phyloP scores from a whole-genome alignment of 2,329 filamentous ascomycete species.

The Stromatinia cepivora region DNA sequence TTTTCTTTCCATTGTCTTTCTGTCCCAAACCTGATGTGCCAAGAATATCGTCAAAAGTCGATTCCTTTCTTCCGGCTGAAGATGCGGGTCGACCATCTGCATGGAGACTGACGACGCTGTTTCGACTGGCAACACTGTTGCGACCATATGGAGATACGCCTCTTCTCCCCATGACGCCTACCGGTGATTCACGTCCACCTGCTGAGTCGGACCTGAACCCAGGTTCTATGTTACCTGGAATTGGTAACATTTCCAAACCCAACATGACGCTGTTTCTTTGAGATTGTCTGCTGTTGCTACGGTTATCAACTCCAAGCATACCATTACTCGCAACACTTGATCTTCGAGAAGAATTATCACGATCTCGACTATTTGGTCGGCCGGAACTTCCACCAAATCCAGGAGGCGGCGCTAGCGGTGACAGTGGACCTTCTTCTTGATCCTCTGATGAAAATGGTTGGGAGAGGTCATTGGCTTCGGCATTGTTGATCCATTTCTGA shows the following conservation, averaged over 20 bases:
- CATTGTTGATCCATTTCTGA: slow-evolving; percentile 52
- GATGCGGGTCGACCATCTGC: slow-evolving; percentile 1
- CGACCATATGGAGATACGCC: slow-evolving; percentile 15
- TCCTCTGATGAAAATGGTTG: neutral
- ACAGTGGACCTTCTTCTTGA: slow-evolving; percentile 21
- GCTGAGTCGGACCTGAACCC: slow-evolving; percentile 7
- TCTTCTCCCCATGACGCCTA: slow-evolving; percentile 8
- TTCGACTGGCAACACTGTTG: slow-evolving; percentile 5
- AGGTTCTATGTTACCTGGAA: slow-evolving; percentile 27
- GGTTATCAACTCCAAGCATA: slow-evolving; percentile 3
- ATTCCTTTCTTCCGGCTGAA: slow-evolving; percentile 23
- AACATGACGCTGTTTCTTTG: slow-evolving; percentile 37
- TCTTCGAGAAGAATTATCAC: slow-evolving; percentile 22
- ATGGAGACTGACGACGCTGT: neutral
- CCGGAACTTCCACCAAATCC: slow-evolving; percentile 33
- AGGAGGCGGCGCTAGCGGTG: slow-evolving; percentile 36
- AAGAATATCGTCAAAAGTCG: slow-evolving; percentile 53
- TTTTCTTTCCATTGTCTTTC: slow-evolving; percentile 37
- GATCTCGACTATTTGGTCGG: slow-evolving; percentile 28
- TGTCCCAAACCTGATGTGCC: slow-evolving; percentile 44
- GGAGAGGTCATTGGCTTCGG: neutral
- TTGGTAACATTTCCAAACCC: slow-evolving; percentile 37
- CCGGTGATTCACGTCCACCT: slow-evolving; percentile 10
- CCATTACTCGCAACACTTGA: slow-evolving; percentile 21
- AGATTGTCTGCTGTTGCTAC: slow-evolving; percentile 22